Evolutionary conservation across 441 rosid species (phyloP).

Genomic region (Viola pubescens): DNA sequence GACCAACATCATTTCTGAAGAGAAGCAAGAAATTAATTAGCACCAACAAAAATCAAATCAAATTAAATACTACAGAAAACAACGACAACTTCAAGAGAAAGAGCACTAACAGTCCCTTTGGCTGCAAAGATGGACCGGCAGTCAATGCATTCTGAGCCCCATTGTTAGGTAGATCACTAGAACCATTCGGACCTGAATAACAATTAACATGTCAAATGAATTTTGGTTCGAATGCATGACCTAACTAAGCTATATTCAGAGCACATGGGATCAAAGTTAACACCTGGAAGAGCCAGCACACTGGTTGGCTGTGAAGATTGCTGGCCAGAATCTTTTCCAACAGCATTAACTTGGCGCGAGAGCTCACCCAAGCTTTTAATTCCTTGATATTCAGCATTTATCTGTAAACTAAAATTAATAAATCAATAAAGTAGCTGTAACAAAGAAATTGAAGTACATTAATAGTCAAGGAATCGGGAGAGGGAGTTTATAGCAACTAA

Average conservation of each 20-base stretch:
- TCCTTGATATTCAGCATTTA: slow-evolving; percentile 56
- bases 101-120: slow-evolving; percentile 48
- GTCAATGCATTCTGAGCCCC: slow-evolving; percentile 56
- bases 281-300: slow-evolving; percentile 77
- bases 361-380: slow-evolving; percentile 38
- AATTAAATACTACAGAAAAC: not conserved
- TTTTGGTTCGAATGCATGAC: too few species aligned
- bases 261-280: not conserved
- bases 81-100: not conserved
- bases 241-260: not conserved
- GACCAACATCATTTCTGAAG: slow-evolving; percentile 49
- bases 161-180: slow-evolving; percentile 39
- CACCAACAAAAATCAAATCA: not conserved
- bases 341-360: slow-evolving; percentile 29
- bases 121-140: slow-evolving; percentile 76
- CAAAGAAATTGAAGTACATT: not conserved
- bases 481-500: slow-evolving; percentile 22
- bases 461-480: not conserved
- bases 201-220: not conserved
- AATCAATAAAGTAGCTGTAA: not conserved
- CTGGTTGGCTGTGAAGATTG: slow-evolving; percentile 41
- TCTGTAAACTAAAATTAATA: slow-evolving; percentile 31
- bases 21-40: slow-evolving; percentile 4
- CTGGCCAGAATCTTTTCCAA: slow-evolving; percentile 19
- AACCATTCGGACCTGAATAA: slow-evolving; percentile 54